Percentiles rank a stretch among this genome's conserved stretches.
Evolutionary conservation across 306 rosid species (phyloP).

Genomic region (Datisca glomerata): DNA sequence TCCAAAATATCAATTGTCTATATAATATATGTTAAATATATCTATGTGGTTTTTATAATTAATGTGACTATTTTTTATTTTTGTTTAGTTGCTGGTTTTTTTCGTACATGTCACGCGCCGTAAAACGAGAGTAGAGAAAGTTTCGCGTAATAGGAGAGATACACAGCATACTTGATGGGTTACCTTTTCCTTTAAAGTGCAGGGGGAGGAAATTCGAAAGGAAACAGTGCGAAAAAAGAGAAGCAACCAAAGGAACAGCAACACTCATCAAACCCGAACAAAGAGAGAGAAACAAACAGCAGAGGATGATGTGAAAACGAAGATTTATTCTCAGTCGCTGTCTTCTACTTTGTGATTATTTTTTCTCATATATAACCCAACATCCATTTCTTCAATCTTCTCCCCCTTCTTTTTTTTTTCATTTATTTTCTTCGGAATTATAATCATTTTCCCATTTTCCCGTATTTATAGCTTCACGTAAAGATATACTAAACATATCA

Average conservation of each 20-base stretch:
- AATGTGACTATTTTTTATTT: too few species aligned
- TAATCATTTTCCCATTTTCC: neutral
- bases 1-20: too few species aligned
- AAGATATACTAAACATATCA: too few species aligned
- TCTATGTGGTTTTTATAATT: too few species aligned
- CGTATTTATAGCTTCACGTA: neutral
- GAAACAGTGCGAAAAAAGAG: neutral
- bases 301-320: neutral
- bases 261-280: too few species aligned
- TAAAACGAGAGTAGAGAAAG: neutral
- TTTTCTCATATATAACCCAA: neutral
- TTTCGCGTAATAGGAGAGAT: too few species aligned
- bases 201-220: neutral
- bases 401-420: neutral
- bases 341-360: neutral
- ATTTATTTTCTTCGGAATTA: neutral
- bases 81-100: too few species aligned
- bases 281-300: neutral
- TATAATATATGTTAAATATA: too few species aligned
- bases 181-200: too few species aligned
- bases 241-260: neutral
- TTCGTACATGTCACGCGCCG: constrained; percentile 2
- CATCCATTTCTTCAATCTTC: neutral
- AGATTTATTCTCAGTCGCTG: neutral
- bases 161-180: too few species aligned